Base-by-base conservation (phyloP, 176 grass and related monocot species). In the Oryza officinalis region DNA sequence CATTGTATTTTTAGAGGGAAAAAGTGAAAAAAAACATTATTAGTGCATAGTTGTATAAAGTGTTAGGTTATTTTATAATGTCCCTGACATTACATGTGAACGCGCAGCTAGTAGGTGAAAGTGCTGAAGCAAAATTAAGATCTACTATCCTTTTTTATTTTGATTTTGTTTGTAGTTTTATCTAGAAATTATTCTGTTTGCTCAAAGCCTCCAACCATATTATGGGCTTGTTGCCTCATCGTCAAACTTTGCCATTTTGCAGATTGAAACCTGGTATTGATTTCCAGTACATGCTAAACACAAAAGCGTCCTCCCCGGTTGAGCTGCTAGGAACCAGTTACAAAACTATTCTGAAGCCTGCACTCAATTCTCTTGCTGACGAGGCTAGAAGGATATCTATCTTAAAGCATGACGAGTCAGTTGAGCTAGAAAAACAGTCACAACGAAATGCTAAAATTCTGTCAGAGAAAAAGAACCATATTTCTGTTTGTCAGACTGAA, bases 211-310 rank as follows among this genome's bases (percentile, higher is more conserved):
- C 45, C 20, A 54, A 18, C 49, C 83, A 8, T 71, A 32, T 67
- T 44, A 1, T 77, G 50, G 27, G 10, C 31, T 52, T 40, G 52
- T 43, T 45, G 27, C 65, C 23, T 75, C 47, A 72, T 27, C 46
- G 59, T 80, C 10, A 73, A 77, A 46, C 26, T 61, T 28, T 74
- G 27, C 6, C 14, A 75, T 43, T 81, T 82, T 92, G 67, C 77
- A 95, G 96, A 78, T 86, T 95, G 78, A 98, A 98, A 76, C 89
- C 87, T 85, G 75, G 15, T 72, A 80, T 76, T 81, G 87, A 87
- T 87, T 98, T 98, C 86, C 89, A 92, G 13, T 98, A 94, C 69
- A 69, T 64, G 27, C 35, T 98, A 25, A 95, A 93, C 71, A 49
- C 82, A 63, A 92, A 94, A 88, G 96, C 93, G 59, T 94, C 87